Conservation (phyloP, 345 rosid species). For the Brassica juncea region DNA sequence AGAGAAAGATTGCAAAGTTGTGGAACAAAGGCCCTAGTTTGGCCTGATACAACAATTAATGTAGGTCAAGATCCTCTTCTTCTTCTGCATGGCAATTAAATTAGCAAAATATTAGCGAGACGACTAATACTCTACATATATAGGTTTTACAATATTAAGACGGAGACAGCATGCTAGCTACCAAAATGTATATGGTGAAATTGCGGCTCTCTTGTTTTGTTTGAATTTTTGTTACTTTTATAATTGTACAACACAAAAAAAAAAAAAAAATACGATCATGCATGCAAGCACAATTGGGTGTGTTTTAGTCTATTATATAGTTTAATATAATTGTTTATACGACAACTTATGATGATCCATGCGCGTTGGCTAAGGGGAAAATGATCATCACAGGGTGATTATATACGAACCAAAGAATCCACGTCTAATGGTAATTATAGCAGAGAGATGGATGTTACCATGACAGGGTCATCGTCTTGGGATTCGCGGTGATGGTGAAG, state of each 20-base stretch:
- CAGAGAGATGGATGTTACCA: constrained; percentile 40
- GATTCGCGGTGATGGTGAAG: constrained; percentile 33
- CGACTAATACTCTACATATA: constrained; percentile 5
- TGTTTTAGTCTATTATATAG: background rate
- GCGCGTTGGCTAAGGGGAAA: constrained; percentile 55
- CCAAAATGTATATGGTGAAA: too few species aligned
- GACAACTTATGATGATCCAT: constrained; percentile 43
- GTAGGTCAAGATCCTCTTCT: constrained; percentile 75
- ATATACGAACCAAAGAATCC: background rate
- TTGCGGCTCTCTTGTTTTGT: too few species aligned
- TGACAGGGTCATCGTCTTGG: constrained; percentile 51
- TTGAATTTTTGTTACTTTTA: too few species aligned
- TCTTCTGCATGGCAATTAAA: constrained; percentile 61
- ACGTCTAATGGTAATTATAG: background rate
- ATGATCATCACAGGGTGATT: constrained; percentile 33
- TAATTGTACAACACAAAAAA: too few species aligned
- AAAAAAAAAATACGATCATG: background rate
- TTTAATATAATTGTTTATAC: background rate
- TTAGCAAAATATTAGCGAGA: constrained; percentile 22
- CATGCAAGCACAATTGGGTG: background rate
- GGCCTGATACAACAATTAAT: constrained; percentile 74
- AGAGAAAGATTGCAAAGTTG: constrained; percentile 13
- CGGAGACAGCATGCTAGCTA: background rate
- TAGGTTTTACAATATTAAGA: background rate
- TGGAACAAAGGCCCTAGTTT: constrained; percentile 49